phyloP scores from a whole-genome alignment of 345 rosid genomes.

The Arabis hirsuta region DNA sequence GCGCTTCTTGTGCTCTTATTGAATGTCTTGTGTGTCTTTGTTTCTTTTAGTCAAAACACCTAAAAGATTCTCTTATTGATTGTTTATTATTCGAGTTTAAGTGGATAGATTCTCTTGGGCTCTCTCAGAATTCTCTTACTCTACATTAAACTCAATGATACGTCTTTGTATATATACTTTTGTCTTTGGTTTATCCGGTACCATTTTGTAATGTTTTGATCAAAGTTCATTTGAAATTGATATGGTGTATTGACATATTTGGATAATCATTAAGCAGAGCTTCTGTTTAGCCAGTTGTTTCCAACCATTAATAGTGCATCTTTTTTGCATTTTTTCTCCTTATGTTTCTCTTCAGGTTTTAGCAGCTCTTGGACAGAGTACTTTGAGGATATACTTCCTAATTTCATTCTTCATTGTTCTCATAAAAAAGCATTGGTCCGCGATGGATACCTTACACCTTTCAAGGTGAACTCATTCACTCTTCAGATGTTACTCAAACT shows the following conservation, averaged over 20 bases:
- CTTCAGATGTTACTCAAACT: slow-evolving; percentile 9
- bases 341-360: slow-evolving; percentile 64
- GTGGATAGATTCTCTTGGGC: not conserved
- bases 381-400: slow-evolving; percentile 85
- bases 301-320: slow-evolving; percentile 5
- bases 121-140: not conserved
- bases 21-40: slow-evolving; percentile 52
- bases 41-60: slow-evolving; percentile 17
- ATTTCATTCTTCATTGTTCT: slow-evolving; percentile 88
- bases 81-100: not conserved
- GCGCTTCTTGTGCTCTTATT: slow-evolving; percentile 6
- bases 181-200: not conserved
- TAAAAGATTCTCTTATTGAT: too few species aligned
- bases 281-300: not conserved
- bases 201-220: slow-evolving; percentile 11
- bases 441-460: slow-evolving; percentile 97
- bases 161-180: slow-evolving; percentile 4
- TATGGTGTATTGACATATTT: slow-evolving; percentile 22
- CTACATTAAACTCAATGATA: not conserved
- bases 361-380: slow-evolving; percentile 85
- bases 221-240: slow-evolving; percentile 6
- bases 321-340: slow-evolving; percentile 13
- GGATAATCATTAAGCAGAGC: slow-evolving; percentile 9
- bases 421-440: slow-evolving; percentile 92
- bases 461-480: slow-evolving; percentile 61